Evolutionary conservation across 108 stramenopile species (phyloP).

Genomic region (Nitzschia putrida): DNA sequence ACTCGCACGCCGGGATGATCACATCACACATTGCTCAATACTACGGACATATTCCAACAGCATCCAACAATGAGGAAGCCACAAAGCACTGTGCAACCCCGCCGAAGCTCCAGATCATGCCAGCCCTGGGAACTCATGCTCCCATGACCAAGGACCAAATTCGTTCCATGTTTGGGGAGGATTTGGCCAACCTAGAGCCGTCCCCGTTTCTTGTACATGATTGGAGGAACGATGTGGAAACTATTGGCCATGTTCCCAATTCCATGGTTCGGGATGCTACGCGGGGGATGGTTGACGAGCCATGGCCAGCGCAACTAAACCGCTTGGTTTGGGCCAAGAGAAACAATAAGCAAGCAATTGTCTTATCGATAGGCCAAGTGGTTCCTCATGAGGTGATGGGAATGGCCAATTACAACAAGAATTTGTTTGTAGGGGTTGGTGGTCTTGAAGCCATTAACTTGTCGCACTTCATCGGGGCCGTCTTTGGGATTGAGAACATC

Average conservation of each 20-base stretch:
- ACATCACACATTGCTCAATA: slow-evolving; percentile 82
- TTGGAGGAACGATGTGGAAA: slow-evolving; percentile 94
- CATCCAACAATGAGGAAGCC: not conserved
- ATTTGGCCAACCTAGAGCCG: slow-evolving; percentile 30
- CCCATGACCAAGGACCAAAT: slow-evolving; percentile 89
- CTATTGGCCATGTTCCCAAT: slow-evolving; percentile 86
- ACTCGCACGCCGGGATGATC: slow-evolving; percentile 85
- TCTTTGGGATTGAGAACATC: slow-evolving; percentile 95
- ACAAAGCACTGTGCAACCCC: slow-evolving; percentile 3
- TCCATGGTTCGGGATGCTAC: slow-evolving; percentile 74
- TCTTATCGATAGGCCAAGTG: slow-evolving; percentile 91
- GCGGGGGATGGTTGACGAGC: slow-evolving; percentile 51
- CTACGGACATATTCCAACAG: slow-evolving; percentile 60
- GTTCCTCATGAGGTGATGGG: slow-evolving; percentile 95
- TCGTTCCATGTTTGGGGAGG: slow-evolving; percentile 77
- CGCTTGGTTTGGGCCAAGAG: slow-evolving; percentile 88
- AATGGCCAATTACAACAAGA: slow-evolving; percentile 96
- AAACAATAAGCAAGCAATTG: slow-evolving; percentile 36
- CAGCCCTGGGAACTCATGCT: slow-evolving; percentile 91
- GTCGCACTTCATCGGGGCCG: slow-evolving; percentile 95
- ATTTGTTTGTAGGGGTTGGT: slow-evolving; percentile 88
- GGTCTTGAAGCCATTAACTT: slow-evolving; percentile 93
- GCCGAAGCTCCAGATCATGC: slow-evolving; percentile 76
- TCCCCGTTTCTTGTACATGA: slow-evolving; percentile 87
- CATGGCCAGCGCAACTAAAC: slow-evolving; percentile 95